phyloP scores from a whole-genome alignment of 2,329 filamentous ascomycete genomes.

The Trichoderma oligosporum region DNA sequence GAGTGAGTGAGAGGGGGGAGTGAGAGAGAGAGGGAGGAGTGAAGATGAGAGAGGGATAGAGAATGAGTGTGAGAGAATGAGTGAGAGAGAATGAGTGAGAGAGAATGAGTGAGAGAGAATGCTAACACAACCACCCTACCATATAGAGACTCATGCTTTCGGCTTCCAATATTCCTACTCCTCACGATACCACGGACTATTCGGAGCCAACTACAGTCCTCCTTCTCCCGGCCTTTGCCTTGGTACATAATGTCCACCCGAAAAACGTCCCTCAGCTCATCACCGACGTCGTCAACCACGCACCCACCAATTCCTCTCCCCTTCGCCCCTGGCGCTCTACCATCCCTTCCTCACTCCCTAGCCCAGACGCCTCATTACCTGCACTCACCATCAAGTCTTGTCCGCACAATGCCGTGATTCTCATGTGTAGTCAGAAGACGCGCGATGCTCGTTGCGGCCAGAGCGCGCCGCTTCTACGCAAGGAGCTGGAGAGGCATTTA shows the following conservation, averaged over 20 bases:
- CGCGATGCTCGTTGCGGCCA: slow-evolving; percentile 93
- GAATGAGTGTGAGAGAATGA: neutral
- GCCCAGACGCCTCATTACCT: slow-evolving; percentile 28
- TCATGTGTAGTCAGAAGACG: slow-evolving; percentile 93
- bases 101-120: neutral
- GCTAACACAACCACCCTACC: slow-evolving; percentile 12
- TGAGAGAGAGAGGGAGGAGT: neutral
- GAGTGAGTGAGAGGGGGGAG: too few species aligned
- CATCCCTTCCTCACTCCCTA: slow-evolving; percentile 36
- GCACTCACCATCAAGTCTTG: slow-evolving; percentile 48
- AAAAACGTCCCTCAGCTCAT: slow-evolving; percentile 69
- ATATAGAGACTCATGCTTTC: slow-evolving; percentile 79
- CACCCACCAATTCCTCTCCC: slow-evolving; percentile 70
- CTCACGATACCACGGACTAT: slow-evolving; percentile 61
- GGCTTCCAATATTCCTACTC: slow-evolving; percentile 84
- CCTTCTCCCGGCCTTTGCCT: slow-evolving; percentile 77
- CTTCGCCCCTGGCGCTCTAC: slow-evolving; percentile 39
- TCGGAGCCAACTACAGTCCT: slow-evolving; percentile 72
- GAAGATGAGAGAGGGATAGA: neutral
- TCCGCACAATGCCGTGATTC: slow-evolving; percentile 80
- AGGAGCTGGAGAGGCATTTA: slow-evolving; percentile 85
- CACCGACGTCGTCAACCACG: slow-evolving; percentile 61
- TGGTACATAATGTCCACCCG: slow-evolving; percentile 81
- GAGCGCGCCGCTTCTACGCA: slow-evolving; percentile 81
- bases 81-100: neutral